Percentiles rank a stretch among this genome's conserved stretches.
Evolutionary conservation across 2,329 filamentous ascomycete species (phyloP).

Genomic region (Gyromitra esculenta): DNA sequence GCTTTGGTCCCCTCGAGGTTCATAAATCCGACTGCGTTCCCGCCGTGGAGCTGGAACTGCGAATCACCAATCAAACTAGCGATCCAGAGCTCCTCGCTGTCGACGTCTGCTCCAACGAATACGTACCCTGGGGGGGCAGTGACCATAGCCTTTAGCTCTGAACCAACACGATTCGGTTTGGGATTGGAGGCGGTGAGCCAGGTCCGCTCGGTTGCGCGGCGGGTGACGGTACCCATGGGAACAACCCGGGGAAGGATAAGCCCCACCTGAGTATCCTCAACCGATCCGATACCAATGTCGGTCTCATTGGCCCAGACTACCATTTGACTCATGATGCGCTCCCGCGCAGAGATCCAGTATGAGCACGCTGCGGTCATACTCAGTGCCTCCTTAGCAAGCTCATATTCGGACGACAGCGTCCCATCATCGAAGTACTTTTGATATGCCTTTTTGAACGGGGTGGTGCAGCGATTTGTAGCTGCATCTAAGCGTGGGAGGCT

Average conservation of each 20-base stretch:
- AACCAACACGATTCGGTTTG: slow-evolving; percentile 93
- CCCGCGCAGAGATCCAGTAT: slow-evolving; percentile 97
- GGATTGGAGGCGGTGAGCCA: slow-evolving; percentile 98
- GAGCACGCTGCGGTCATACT: slow-evolving; percentile 99
- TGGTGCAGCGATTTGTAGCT: slow-evolving; percentile 84
- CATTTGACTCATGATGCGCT: slow-evolving; percentile 91
- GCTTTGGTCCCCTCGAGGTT: slow-evolving; percentile 95
- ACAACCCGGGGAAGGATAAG: slow-evolving; percentile 96
- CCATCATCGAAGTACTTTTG: slow-evolving; percentile 89
- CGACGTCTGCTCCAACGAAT: slow-evolving; percentile 96
- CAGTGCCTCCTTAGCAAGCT: slow-evolving; percentile 91
- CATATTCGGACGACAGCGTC: slow-evolving; percentile 83
- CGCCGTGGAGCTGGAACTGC: slow-evolving; percentile 92
- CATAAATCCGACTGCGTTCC: slow-evolving; percentile 98
- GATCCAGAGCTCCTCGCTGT: slow-evolving; percentile 98
- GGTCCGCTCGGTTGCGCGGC: slow-evolving; percentile 93
- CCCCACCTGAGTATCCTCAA: slow-evolving; percentile 64
- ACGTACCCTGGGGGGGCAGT: slow-evolving; percentile 87
- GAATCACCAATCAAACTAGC: slow-evolving; percentile 93
- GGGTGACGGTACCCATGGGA: slow-evolving; percentile 97
- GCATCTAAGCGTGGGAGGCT: slow-evolving; percentile 96
- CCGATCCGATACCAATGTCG: slow-evolving; percentile 49
- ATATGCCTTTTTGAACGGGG: slow-evolving; percentile 90
- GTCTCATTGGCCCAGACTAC: slow-evolving; percentile 83
- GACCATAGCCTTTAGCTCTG: slow-evolving; percentile 96